Percentiles rank a stretch among this genome's conserved stretches.
Evolutionary conservation across 2,329 filamentous ascomycete species (phyloP).

Genomic region (Sclerotinia minor): DNA sequence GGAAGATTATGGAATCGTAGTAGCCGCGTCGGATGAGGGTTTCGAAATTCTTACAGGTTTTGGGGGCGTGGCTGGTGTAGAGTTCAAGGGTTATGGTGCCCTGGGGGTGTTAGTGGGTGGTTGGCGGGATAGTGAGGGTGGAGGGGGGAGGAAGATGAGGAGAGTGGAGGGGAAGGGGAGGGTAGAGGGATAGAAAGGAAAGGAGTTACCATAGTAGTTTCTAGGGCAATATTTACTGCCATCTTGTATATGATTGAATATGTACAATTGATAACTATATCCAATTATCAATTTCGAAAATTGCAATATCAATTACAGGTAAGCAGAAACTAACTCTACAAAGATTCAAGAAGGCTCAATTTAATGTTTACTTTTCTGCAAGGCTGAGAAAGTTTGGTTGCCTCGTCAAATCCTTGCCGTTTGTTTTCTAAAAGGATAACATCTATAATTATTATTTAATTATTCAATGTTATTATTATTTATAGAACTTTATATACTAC

Average conservation of each 20-base stretch:
- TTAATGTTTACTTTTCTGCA: conserved; percentile 18
- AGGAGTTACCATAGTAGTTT: conserved; percentile 76
- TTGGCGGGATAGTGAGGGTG: background rate
- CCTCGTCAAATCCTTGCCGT: conserved; percentile 8
- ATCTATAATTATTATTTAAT: background rate
- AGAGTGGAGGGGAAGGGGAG: background rate
- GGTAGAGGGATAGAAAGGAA: background rate
- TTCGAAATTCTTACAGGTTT: conserved; percentile 84
- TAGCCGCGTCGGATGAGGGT: conserved; percentile 80
- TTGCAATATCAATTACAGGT: background rate
- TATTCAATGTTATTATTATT: too few relatives aligned
- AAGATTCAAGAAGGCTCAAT: conserved; percentile 15
- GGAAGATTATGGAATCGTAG: conserved; percentile 84
- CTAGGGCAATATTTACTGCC: conserved; percentile 76
- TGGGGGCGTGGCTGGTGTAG: conserved; percentile 81
- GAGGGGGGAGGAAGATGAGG: background rate
- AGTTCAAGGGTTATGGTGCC: conserved; percentile 85
- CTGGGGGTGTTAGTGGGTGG: conserved; percentile 47
- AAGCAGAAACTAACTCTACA: background rate
- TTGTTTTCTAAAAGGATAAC: conserved; percentile 5
- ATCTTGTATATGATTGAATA: conserved; percentile 48
- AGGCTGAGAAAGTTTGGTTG: conserved; percentile 19
- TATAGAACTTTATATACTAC: too few relatives aligned
- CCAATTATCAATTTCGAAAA: background rate
- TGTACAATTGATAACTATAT: background rate